A percentile compares a stretch with the other conserved stretches of the same genome.
Conservation (phyloP, 768 basidiomycete genomes). For the Cystofilobasidium capitatum region DNA sequence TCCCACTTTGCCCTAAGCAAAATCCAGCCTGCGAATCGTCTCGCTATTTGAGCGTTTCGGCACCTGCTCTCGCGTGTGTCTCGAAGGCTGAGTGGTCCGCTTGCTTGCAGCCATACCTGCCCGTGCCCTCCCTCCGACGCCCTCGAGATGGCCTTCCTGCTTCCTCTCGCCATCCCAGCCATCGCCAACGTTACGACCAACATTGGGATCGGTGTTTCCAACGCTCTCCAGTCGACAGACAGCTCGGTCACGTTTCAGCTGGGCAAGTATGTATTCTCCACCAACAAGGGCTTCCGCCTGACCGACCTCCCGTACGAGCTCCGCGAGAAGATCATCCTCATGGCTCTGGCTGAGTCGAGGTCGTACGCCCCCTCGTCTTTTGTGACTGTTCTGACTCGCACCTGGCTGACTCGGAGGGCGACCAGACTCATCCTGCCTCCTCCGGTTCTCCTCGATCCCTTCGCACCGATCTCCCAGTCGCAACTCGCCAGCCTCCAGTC, state of each 20-base stretch:
- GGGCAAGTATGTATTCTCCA: conserved; percentile 32
- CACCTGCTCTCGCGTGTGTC: too few species aligned
- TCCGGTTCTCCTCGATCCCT: conserved; percentile 27
- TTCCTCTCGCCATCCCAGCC: conserved; percentile 15
- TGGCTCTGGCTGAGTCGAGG: conserved; percentile 29
- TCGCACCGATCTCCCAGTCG: conserved; percentile 9
- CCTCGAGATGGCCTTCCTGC: not conserved
- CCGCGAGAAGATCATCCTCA: conserved; percentile 31
- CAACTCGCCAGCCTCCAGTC: conserved; percentile 26
- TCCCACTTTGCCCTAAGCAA: too few species aligned
- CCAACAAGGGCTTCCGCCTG: conserved; percentile 30
- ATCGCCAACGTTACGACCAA: conserved; percentile 15
- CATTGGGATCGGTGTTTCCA: conserved; percentile 32
- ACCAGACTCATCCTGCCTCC: conserved; percentile 32
- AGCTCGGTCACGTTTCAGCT: conserved; percentile 34
- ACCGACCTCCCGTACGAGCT: conserved; percentile 32
- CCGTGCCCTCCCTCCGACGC: not conserved
- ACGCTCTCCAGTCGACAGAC: conserved; percentile 31
- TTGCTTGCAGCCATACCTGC: not conserved
- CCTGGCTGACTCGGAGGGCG: too few species aligned
- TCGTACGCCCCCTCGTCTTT: not conserved
- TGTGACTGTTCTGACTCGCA: not conserved
- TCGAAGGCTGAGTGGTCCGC: too few species aligned
- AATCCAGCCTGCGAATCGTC: too few species aligned
- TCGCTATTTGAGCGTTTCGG: too few species aligned